Conservation (phyloP, 176 grass and related monocot species). For the Eremochloa ophiuroides region DNA sequence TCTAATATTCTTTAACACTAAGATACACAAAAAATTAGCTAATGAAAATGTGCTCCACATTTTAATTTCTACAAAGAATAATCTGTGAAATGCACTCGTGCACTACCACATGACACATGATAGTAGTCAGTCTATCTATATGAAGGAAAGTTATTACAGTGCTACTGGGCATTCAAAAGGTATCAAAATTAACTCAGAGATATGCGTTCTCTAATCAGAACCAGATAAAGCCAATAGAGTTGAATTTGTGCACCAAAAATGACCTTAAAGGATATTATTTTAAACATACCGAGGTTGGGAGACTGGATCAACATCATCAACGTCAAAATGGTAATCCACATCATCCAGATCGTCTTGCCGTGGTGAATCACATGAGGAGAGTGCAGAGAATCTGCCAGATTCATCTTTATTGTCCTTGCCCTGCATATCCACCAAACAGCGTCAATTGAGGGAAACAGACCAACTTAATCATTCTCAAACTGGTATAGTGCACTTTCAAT, state of each 20-base stretch:
- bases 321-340: slow-evolving; percentile 77
- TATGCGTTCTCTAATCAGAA: not conserved
- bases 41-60: not conserved
- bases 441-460: not conserved
- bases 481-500: not conserved
- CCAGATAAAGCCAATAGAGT: not conserved
- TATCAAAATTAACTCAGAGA: not conserved
- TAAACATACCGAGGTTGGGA: slow-evolving; percentile 68
- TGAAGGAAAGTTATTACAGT: not conserved
- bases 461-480: not conserved
- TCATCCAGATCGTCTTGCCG: slow-evolving; percentile 77
- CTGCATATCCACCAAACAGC: slow-evolving; percentile 14
- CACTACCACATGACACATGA: slow-evolving; percentile 19
- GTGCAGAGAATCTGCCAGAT: slow-evolving; percentile 89
- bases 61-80: not conserved
- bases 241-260: not conserved
- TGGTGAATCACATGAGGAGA: slow-evolving; percentile 74
- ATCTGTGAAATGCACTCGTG: not conserved
- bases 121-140: not conserved
- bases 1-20: slow-evolving; percentile 1
- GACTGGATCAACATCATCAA: slow-evolving; percentile 88
- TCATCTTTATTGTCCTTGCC: slow-evolving; percentile 77
- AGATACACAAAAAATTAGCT: not conserved
- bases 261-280: not conserved
- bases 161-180: not conserved